Percentiles rank a stretch among this genome's conserved stretches.
phyloP scores from a whole-genome alignment of 2,329 filamentous ascomycete genomes.

The Cordyceps cateniannulata region DNA sequence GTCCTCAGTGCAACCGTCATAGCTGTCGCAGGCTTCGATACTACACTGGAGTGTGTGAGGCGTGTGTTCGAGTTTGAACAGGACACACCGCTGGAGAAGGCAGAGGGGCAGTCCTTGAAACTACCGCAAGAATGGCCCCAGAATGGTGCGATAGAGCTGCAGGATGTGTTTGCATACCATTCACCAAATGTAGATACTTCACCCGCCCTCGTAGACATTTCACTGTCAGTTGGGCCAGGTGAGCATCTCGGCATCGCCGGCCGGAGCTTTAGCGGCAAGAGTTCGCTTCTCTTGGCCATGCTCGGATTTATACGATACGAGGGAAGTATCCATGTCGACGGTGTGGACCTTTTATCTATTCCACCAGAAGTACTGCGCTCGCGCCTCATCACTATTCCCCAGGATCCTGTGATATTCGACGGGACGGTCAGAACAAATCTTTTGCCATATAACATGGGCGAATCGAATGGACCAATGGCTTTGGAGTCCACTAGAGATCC shows the following conservation, averaged over 20 bases:
- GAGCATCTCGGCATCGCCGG: slow-evolving; percentile 39
- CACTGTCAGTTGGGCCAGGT: slow-evolving; percentile 22
- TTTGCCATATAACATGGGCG: slow-evolving; percentile 25
- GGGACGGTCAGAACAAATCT: slow-evolving; percentile 38
- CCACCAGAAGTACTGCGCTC: slow-evolving; percentile 33
- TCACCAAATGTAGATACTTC: not conserved
- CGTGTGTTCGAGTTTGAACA: too few species aligned
- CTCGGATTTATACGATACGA: slow-evolving; percentile 36
- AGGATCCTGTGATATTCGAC: slow-evolving; percentile 37
- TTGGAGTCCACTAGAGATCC: too few species aligned
- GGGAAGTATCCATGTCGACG: slow-evolving; percentile 33
- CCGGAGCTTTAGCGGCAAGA: too few species aligned
- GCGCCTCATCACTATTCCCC: slow-evolving; percentile 36
- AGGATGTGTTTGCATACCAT: not conserved
- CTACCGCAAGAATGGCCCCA: too few species aligned
- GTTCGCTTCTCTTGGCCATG: too few species aligned
- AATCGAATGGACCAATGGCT: too few species aligned
- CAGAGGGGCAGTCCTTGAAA: too few species aligned
- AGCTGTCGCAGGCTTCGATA: too few species aligned
- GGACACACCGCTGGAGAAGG: too few species aligned
- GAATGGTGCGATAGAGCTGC: too few species aligned
- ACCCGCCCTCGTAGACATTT: slow-evolving; percentile 1
- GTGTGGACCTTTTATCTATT: slow-evolving; percentile 32
- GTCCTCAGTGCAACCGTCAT: too few species aligned
- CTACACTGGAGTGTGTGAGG: too few species aligned